Percentiles rank a stretch among this genome's conserved stretches.
Evolutionary conservation across 805 yeast genomes (phyloP).

Genomic region (Lipomyces yamadae): DNA sequence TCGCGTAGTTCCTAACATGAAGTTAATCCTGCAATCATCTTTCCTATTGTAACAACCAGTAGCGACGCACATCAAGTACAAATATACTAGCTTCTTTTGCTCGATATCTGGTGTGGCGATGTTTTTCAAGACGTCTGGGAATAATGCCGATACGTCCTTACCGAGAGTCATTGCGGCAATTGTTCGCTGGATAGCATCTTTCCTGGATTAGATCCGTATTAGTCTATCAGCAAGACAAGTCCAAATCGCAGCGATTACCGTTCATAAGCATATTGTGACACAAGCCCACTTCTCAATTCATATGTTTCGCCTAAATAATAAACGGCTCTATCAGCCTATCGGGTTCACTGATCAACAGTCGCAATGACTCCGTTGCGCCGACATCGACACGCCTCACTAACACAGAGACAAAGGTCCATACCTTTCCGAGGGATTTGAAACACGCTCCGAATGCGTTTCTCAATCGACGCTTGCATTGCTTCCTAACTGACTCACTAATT

Average conservation of each 20-base stretch:
- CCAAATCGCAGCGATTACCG: conserved; percentile 39
- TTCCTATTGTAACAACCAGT: not conserved
- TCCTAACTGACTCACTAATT: not conserved
- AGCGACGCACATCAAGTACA: conserved; percentile 70
- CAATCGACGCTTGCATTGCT: conserved; percentile 47
- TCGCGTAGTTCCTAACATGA: conserved; percentile 76
- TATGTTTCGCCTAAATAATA: conserved; percentile 70
- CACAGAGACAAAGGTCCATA: conserved; percentile 3
- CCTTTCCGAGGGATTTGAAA: conserved; percentile 65
- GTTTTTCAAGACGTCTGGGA: conserved; percentile 95
- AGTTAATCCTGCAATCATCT: not conserved
- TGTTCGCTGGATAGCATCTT: conserved; percentile 95
- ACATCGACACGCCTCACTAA: conserved; percentile 32
- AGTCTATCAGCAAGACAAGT: not conserved
- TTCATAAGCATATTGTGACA: conserved; percentile 92
- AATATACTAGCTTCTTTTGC: conserved; percentile 92
- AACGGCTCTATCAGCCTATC: not conserved
- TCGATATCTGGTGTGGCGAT: conserved; percentile 96
- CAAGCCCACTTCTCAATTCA: conserved; percentile 87
- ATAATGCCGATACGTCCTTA: conserved; percentile 90
- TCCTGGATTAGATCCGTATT: conserved; percentile 50
- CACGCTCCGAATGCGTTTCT: conserved; percentile 58
- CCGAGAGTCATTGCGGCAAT: conserved; percentile 99
- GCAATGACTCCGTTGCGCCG: not conserved
- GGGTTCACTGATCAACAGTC: not conserved